A percentile compares a stretch with the other conserved stretches of the same genome.
Conservation (phyloP, 768 basidiomycete genomes). For the Stropharia rugosoannulata region DNA sequence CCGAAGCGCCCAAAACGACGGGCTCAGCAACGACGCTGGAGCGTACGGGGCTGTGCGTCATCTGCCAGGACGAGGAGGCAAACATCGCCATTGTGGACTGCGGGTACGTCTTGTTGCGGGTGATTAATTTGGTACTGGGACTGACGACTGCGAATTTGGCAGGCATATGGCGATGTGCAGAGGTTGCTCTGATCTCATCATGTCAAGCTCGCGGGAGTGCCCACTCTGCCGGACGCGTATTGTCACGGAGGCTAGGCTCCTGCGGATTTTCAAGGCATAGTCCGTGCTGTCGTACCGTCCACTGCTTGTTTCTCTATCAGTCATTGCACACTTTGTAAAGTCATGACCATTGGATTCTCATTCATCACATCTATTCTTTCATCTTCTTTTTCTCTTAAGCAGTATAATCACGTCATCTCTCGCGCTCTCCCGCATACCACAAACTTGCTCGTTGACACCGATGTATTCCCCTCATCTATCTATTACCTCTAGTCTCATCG, state of each 20-base stretch:
- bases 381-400: no score
- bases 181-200: conserved; percentile 74
- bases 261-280: conserved; percentile 70
- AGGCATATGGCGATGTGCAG: conserved; percentile 85
- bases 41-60: conserved; percentile 79
- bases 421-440: no score
- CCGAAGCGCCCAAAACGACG: conserved; percentile 36
- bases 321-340: background rate
- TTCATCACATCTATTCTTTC: no score
- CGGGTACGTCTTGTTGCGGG: conserved; percentile 56
- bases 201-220: conserved; percentile 81
- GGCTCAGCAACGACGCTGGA: conserved; percentile 47
- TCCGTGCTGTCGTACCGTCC: no score
- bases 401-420: no score
- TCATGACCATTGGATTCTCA: no score
- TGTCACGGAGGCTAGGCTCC: conserved; percentile 75
- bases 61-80: conserved; percentile 94
- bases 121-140: no score
- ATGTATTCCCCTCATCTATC: no score
- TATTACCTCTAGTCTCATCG: no score
- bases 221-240: conserved; percentile 89
- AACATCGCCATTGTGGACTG: conserved; percentile 94
- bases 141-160: conserved; percentile 4
- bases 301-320: background rate
- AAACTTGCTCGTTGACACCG: no score